phyloP scores from a whole-genome alignment of 2,329 filamentous ascomycete genomes.

The Aspergillus candidus region DNA sequence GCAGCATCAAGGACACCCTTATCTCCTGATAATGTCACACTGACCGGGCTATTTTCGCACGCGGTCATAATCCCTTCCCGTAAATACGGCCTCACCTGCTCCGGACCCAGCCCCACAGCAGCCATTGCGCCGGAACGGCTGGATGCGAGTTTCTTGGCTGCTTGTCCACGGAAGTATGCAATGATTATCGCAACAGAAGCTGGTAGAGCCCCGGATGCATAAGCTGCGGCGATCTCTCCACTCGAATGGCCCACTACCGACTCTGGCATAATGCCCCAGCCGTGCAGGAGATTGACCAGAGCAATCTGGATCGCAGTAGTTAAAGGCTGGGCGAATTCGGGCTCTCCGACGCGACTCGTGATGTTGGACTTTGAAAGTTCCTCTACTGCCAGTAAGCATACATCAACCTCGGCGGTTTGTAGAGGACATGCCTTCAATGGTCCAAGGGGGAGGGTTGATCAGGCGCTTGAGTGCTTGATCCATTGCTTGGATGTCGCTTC shows the following conservation, averaged over 20 bases:
- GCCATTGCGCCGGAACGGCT: constrained; percentile 16
- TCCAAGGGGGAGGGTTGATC: constrained; percentile 3
- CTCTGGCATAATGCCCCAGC: constrained; percentile 18
- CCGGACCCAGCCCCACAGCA: constrained; percentile 15
- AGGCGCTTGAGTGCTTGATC: constrained; percentile 11
- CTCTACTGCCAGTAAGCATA: constrained; percentile 1
- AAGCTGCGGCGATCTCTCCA: constrained; percentile 35
- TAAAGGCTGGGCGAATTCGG: constrained; percentile 26
- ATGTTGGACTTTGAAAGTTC: constrained; percentile 4
- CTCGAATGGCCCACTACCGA: constrained; percentile 29
- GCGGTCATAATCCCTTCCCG: constrained; percentile 14
- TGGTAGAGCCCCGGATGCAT: constrained; percentile 21
- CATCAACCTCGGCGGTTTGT: not conserved
- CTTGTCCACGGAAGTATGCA: constrained; percentile 18
- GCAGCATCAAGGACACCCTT: constrained; percentile 1
- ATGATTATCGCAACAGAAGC: constrained; percentile 14
- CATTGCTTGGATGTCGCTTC: constrained; percentile 11
- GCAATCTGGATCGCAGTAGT: constrained; percentile 31
- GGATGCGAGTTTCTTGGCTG: constrained; percentile 1
- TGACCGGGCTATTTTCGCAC: constrained; percentile 23
- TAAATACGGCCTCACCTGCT: constrained; percentile 10
- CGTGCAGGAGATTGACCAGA: constrained; percentile 23
- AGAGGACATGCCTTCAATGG: constrained; percentile 4
- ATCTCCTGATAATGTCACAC: constrained; percentile 21
- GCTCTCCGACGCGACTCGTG: constrained; percentile 13